Conservation (phyloP, 2,329 filamentous ascomycete genomes). For the Verticillium dahliae region DNA sequence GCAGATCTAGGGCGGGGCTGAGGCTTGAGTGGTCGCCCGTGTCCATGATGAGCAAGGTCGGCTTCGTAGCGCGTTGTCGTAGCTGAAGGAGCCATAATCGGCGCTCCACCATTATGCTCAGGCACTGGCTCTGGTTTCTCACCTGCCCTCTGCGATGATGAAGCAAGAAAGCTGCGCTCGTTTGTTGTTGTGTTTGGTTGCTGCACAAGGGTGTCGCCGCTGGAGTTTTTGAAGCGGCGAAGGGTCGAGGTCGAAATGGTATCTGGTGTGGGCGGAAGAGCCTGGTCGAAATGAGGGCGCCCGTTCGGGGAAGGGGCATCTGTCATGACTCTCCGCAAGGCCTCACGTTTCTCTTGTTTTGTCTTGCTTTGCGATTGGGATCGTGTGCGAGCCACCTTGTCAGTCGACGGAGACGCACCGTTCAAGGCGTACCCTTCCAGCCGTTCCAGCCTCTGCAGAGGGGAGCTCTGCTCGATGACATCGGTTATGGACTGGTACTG, state of each 20-base stretch:
- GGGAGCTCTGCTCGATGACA: constrained; percentile 37
- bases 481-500: constrained; percentile 40
- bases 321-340: constrained; percentile 41
- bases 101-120: constrained; percentile 11
- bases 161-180: constrained; percentile 23
- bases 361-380: constrained; percentile 18
- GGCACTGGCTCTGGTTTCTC: constrained; percentile 1
- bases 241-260: constrained; percentile 52
- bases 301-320: constrained; percentile 28
- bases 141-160: constrained; percentile 9
- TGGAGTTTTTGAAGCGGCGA: constrained; percentile 41
- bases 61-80: constrained; percentile 2
- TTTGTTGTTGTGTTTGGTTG: constrained; percentile 20
- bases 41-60: neutral
- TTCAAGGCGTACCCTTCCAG: constrained; percentile 22
- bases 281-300: constrained; percentile 34
- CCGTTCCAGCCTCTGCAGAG: constrained; percentile 43
- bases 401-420: constrained; percentile 22
- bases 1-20: constrained; percentile 36
- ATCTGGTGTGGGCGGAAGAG: constrained; percentile 51
- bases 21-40: neutral
- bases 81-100: constrained; percentile 14
- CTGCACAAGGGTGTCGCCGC: constrained; percentile 34
- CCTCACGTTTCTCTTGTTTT: constrained; percentile 41
- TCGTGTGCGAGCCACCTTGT: constrained; percentile 14